Evolutionary conservation across 1,284 basidiomycete species (phyloP).

Genomic region (Ustilago loliicola): DNA sequence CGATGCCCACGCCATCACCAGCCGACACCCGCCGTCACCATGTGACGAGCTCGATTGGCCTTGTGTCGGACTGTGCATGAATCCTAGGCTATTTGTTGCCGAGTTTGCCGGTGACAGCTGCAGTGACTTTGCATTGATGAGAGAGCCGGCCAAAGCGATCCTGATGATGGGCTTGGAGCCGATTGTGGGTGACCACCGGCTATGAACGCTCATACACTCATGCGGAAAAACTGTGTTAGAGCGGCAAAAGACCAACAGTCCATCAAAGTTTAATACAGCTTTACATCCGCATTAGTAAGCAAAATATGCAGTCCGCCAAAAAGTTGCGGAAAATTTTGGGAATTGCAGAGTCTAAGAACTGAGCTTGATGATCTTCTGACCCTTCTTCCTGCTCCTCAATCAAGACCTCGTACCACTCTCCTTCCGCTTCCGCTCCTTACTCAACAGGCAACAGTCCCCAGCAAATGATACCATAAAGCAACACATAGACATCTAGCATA

Average conservation of each 20-base stretch:
- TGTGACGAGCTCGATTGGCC: background rate
- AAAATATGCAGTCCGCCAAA: slow-evolving; percentile 15
- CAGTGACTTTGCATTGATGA: background rate
- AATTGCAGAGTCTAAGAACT: slow-evolving; percentile 19
- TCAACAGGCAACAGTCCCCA: background rate
- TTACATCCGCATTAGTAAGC: slow-evolving; percentile 28
- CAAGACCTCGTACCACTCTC: background rate
- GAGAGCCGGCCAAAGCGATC: background rate
- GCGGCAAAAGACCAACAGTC: too few species aligned
- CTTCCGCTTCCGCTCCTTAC: background rate
- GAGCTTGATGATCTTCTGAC: slow-evolving; percentile 23
- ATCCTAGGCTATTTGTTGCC: background rate
- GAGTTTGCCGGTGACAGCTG: slow-evolving; percentile 2
- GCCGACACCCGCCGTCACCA: slow-evolving; percentile 1
- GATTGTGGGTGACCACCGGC: too few species aligned
- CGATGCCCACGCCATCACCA: background rate
- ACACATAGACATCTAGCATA: background rate
- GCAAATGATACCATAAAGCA: background rate
- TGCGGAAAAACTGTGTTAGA: too few species aligned
- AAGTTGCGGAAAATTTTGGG: slow-evolving; percentile 46
- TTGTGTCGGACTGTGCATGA: slow-evolving; percentile 1
- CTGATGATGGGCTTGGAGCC: background rate
- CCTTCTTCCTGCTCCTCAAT: slow-evolving; percentile 5
- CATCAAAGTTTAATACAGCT: background rate
- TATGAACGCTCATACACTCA: too few species aligned